A percentile compares a stretch with the other conserved stretches of the same genome.
Conservation (phyloP, 805 yeast genomes). For the Kodamaea hsintzibuensis region DNA sequence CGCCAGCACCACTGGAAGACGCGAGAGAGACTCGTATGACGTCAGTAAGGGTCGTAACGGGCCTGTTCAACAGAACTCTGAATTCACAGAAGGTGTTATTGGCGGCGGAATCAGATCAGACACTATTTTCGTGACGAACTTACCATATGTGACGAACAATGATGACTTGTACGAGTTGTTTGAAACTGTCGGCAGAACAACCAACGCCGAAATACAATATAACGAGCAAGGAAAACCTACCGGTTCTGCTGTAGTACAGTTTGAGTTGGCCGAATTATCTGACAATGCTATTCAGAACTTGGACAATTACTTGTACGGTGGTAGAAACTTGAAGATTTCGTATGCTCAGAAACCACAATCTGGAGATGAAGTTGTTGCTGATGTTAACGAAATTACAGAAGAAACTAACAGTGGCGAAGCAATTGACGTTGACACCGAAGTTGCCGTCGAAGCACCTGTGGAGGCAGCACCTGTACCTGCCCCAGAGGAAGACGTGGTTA, state of each 20-base stretch:
- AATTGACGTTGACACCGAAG: slow-evolving; percentile 7
- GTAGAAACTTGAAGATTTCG: slow-evolving; percentile 65
- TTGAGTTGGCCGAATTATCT: slow-evolving; percentile 65
- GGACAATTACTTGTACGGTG: slow-evolving; percentile 82
- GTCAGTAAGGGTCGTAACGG: slow-evolving; percentile 9
- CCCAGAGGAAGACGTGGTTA: slow-evolving; percentile 1
- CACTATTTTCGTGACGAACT: slow-evolving; percentile 65
- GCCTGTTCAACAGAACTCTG: slow-evolving; percentile 41
- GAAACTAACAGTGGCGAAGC: slow-evolving; percentile 5
- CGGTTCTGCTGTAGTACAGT: slow-evolving; percentile 85
- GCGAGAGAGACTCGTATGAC: slow-evolving; percentile 16
- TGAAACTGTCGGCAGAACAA: slow-evolving; percentile 77
- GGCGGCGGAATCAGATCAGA: slow-evolving; percentile 56
- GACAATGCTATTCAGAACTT: slow-evolving; percentile 73
- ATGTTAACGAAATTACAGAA: background rate
- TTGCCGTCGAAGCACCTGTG: background rate
- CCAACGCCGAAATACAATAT: slow-evolving; percentile 72
- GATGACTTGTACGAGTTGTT: slow-evolving; percentile 83
- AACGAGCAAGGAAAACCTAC: slow-evolving; percentile 61
- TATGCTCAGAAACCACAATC: slow-evolving; percentile 49
- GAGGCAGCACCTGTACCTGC: background rate
- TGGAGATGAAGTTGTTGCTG: background rate
- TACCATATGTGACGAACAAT: slow-evolving; percentile 88
- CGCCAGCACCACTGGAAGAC: slow-evolving; percentile 12
- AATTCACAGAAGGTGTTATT: slow-evolving; percentile 64